Evolutionary conservation across 352 stramenopile species (phyloP), one percentile per base, ranked within the genome.

Genomic region (Pythium brassicae): DNA sequence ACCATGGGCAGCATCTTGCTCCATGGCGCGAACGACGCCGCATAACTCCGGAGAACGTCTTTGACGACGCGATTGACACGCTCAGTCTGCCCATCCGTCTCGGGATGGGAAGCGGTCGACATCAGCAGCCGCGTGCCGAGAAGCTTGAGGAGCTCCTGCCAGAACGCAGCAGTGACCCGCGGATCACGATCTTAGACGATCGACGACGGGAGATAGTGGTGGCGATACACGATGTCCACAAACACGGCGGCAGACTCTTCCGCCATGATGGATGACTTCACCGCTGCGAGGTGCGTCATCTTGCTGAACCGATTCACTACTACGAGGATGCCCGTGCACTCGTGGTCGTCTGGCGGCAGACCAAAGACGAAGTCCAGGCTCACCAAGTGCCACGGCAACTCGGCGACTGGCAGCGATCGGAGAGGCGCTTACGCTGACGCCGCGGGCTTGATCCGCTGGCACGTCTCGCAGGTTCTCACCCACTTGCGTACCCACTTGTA

Each of bases 291-390:
- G 26, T 74, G 57, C 0, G 63, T 12, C 58, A 66, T 72, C 59
- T 71, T 75, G 32, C 58, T 74, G 42, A 74, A 59, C 10, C 56
- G 53, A 8, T 74, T 57, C 2, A 80, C 59, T 12, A 71, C 59
- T 4, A 73, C 64, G 0, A 72, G 10, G 19, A 75, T 57, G 1
- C 62, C 56, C 0, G 55, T 66, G 19, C 61, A 50, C 1, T 44
- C 54, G 0, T 44, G 19, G 1, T 5, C 15, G 29, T 71, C 63
- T 9, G 10, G 10, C 2, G 54, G 44, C 0, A 42, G n/a, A 0
- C 54, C 54, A 7, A 53, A 53, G 4, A 60, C 25, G 11, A 60
- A 59, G 44, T 53, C 22, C 45, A 53, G 53, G 46, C 20, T 47
- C 2, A 60, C 25, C 6, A n/a, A 59, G 0, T 19, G 4, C 17